Conservation (phyloP, 805 yeast genomes). For the Limtongozyma cylindracea region DNA sequence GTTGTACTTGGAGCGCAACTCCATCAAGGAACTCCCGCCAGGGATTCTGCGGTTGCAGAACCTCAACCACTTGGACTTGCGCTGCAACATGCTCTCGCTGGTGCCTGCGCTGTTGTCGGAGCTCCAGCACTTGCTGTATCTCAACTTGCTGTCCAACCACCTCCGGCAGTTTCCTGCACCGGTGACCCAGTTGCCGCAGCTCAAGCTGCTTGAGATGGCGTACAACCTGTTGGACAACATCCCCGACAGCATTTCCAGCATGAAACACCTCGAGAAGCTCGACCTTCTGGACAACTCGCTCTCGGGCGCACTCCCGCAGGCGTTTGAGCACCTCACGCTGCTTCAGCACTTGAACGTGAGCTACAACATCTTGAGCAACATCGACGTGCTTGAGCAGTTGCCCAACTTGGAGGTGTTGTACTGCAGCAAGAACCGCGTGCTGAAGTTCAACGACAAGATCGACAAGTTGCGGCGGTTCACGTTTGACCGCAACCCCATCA, state of each 20-base stretch:
- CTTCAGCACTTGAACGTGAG: conserved; percentile 57
- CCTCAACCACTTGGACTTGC: conserved; percentile 34
- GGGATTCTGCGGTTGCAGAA: conserved; percentile 25
- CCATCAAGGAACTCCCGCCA: conserved; percentile 34
- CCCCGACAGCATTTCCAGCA: conserved; percentile 33
- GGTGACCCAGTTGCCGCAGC: conserved; percentile 27
- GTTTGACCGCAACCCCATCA: conserved; percentile 66
- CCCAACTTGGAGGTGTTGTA: conserved; percentile 47
- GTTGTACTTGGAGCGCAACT: conserved; percentile 58
- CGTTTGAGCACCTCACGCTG: conserved; percentile 23
- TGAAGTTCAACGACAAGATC: conserved; percentile 39
- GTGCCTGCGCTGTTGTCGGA: conserved; percentile 38
- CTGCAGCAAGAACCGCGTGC: conserved; percentile 52
- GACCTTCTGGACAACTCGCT: conserved; percentile 55
- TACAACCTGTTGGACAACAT: conserved; percentile 44
- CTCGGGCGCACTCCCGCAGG: conserved; percentile 20
- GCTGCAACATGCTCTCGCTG: conserved; percentile 44
- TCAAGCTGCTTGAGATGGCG: conserved; percentile 52
- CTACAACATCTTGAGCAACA: conserved; percentile 32
- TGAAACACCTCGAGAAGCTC: conserved; percentile 38
- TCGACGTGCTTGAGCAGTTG: conserved; percentile 27
- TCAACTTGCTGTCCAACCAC: conserved; percentile 64
- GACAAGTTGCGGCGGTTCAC: conserved; percentile 41
- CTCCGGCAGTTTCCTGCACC: conserved; percentile 39
- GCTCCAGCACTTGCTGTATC: conserved; percentile 22